Conservation (phyloP, 2,329 filamentous ascomycete species). For the Fusarium annulatum region DNA sequence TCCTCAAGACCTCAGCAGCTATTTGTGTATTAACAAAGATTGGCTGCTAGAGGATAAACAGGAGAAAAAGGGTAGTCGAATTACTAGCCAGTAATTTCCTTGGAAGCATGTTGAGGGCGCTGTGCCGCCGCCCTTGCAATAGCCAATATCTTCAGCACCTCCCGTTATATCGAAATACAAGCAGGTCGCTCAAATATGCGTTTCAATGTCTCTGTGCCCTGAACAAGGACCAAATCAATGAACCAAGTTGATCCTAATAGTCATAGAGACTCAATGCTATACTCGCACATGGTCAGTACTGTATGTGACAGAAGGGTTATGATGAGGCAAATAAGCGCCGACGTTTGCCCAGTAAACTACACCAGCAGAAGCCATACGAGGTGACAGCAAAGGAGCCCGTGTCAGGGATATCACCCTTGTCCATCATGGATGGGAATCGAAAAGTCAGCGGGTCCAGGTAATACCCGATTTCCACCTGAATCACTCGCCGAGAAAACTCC, state of each 20-base stretch:
- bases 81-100: not conserved
- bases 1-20: not conserved
- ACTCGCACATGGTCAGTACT: not conserved
- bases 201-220: not conserved
- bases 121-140: constrained; percentile 2
- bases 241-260: constrained; percentile 6
- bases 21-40: not conserved
- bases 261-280: not conserved
- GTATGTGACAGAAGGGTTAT: constrained; percentile 5
- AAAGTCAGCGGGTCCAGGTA: constrained; percentile 26
- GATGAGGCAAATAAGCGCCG: constrained; percentile 29
- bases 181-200: not conserved
- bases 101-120: not conserved
- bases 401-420: constrained; percentile 25
- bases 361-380: not conserved
- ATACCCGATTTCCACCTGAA: constrained; percentile 36
- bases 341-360: constrained; percentile 1
- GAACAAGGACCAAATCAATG: not conserved
- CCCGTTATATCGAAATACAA: constrained; percentile 6
- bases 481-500: constrained; percentile 22
- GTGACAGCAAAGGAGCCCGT: constrained; percentile 4
- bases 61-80: not conserved
- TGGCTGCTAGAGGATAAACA: not conserved
- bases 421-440: constrained; percentile 27
- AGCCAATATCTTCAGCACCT: constrained; percentile 7